Base-by-base conservation (phyloP, 2,329 filamentous ascomycete genomes). In the Paracamarosporium sp. region DNA sequence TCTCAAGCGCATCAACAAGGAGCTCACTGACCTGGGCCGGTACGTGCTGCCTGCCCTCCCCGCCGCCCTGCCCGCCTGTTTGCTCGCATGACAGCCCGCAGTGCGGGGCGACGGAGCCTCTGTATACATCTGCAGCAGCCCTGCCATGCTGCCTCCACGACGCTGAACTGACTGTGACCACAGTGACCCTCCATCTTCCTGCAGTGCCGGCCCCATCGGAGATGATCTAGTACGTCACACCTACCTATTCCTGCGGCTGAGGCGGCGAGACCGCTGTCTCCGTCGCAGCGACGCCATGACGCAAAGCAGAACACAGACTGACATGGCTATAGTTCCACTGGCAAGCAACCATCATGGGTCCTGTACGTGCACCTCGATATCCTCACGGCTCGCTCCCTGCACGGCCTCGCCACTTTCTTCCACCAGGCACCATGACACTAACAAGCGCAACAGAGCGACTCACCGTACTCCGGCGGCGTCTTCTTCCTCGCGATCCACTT, bases 331-430 rank as follows among this genome's bases (percentile, higher is more conserved):
- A 99, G 94, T 99, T 99, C 79, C 95, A 98, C 88, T 99, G 95
- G 95, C 95, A 99, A 89, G 95, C 95, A 75, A 99, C 95, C 52
- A 99, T 99, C 79, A 99, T 99, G 95, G 95, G 95, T 81, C 95
- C 95, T 79, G 92, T 96, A 88, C 88, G 92, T 88, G 62, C 57
- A 60, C 54, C 53, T 6, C 13, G 11, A 20, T n/a, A 20, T 24
- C 12, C 30, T 30, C 22, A 31, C 41, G 31, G 30, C 15, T 31
- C 30, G 52, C 30, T 25, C 35, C 54, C 43, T 24, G 44, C 52
- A 27, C 40, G 35, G 44, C 60, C 36, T 55, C 55, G 60, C 64
- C 48, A 60, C 53, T 31, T 4, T 28, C 51, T 13, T 27, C n/a
- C 54, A 20, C 43, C 13, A 56, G 40, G 44, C 56, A 52, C 28